phyloP scores from a whole-genome alignment of 345 rosid genomes.

The Lepidium aucheri region DNA sequence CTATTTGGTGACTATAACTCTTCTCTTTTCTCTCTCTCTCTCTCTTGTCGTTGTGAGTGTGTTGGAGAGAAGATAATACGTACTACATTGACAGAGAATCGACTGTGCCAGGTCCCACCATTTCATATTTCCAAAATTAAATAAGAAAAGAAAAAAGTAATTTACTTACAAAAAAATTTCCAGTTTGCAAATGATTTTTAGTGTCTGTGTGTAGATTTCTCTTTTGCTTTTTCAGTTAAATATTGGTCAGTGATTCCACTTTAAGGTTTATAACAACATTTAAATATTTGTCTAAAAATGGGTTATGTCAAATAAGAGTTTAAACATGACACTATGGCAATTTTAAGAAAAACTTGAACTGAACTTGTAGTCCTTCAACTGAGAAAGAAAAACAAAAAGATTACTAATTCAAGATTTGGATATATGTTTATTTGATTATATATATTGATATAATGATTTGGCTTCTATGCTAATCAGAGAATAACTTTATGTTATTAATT shows the following conservation, averaged over 20 bases:
- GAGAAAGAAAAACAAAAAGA: too few relatives aligned
- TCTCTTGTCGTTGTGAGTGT: slow-evolving; percentile 24
- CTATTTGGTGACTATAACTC: slow-evolving; percentile 18
- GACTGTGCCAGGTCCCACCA: slow-evolving; percentile 23
- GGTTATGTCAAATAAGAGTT: neutral
- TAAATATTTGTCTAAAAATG: too few relatives aligned
- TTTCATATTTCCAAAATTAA: slow-evolving; percentile 7
- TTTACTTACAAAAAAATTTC: neutral
- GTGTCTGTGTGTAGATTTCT: slow-evolving; percentile 14
- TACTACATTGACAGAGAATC: slow-evolving; percentile 27
- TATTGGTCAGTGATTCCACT: slow-evolving; percentile 12
- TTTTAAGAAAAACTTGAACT: neutral
- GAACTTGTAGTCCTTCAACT: neutral
- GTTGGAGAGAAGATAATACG: slow-evolving; percentile 27
- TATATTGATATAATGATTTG: neutral
- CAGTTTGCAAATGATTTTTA: too few relatives aligned
- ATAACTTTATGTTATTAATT: too few relatives aligned
- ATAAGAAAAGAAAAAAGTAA: neutral
- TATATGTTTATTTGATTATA: neutral
- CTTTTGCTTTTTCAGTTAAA: slow-evolving; percentile 26
- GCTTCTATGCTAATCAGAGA: neutral
- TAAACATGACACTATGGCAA: neutral
- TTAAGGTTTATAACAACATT: too few relatives aligned
- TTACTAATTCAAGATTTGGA: neutral
- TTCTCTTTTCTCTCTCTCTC: neutral